These are phyloP conservation scores for Amylocystis lapponica DNA, from an alignment of 768 basidiomycete species.

Conservation along the genomic window DNA sequence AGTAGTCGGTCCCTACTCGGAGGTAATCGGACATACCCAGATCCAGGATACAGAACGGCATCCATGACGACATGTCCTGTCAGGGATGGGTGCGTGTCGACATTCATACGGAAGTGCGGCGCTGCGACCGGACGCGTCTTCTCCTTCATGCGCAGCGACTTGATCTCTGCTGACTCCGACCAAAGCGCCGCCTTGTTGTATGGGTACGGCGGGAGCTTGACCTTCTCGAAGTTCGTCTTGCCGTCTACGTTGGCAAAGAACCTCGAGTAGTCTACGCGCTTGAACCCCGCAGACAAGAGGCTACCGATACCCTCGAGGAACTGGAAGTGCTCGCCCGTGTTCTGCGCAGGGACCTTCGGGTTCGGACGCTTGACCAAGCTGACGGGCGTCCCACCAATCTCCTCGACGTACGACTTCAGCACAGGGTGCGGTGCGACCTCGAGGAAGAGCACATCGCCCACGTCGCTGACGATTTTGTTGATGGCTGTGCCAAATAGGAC, in stretches of 20 bases:
- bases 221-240: constrained; percentile 15
- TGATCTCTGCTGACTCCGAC: constrained; percentile 20
- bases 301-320: constrained; percentile 27
- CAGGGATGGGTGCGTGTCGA: constrained; percentile 18
- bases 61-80: constrained; percentile 12
- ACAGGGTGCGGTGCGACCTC: constrained; percentile 31
- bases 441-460: constrained; percentile 25
- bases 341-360: constrained; percentile 24
- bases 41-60: constrained; percentile 15
- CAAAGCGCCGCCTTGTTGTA: constrained; percentile 25
- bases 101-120: constrained; percentile 16
- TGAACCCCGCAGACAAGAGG: constrained; percentile 25
- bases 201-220: constrained; percentile 25
- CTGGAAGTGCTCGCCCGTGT: constrained; percentile 29
- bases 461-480: constrained; percentile 25
- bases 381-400: constrained; percentile 28
- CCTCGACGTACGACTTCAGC: constrained; percentile 29
- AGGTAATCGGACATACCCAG: constrained; percentile 9
- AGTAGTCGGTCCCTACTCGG: not conserved
- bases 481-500: constrained; percentile 30
- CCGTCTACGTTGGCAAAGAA: constrained; percentile 16
- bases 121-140: constrained; percentile 16
- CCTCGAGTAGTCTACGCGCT: constrained; percentile 24
- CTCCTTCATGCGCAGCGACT: constrained; percentile 21
- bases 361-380: constrained; percentile 27